These are phyloP conservation scores for Mycena vitilis DNA, from an alignment of 768 basidiomycete genomes.

Conservation along the genomic window DNA sequence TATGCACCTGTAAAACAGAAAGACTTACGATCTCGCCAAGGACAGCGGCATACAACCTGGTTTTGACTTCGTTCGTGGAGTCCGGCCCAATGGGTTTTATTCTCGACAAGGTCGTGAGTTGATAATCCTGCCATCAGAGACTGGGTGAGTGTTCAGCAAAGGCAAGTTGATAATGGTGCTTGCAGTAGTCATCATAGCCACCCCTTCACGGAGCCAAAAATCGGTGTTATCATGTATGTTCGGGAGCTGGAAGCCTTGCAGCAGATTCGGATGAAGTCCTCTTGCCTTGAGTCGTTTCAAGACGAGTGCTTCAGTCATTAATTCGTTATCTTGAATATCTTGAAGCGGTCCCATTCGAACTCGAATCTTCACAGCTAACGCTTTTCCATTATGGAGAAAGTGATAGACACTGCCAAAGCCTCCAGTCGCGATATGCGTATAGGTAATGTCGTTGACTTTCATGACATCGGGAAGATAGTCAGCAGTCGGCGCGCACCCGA, in stretches of 20 bases:
- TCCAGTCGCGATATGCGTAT: not conserved
- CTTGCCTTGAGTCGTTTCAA: not conserved
- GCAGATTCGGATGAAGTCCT: not conserved
- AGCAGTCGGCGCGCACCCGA: not conserved
- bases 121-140: not conserved
- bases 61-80: not conserved
- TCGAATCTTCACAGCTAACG: not conserved
- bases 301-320: not conserved
- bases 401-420: not conserved
- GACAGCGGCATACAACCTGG: not conserved
- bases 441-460: not conserved
- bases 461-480: not conserved
- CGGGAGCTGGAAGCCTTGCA: not conserved
- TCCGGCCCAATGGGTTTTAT: not conserved
- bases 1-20: not conserved
- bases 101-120: not conserved
- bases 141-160: not conserved
- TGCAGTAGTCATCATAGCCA: not conserved
- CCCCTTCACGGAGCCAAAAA: too few species aligned
- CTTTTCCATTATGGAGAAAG: not conserved
- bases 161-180: not conserved
- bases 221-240: too few species aligned
- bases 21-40: conserved; percentile 2
- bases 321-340: not conserved
- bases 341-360: not conserved